Evolutionary conservation across 306 rosid genomes (phyloP), one percentile per base, ranked within the genome.

Genomic region (Glycine tomentella): DNA sequence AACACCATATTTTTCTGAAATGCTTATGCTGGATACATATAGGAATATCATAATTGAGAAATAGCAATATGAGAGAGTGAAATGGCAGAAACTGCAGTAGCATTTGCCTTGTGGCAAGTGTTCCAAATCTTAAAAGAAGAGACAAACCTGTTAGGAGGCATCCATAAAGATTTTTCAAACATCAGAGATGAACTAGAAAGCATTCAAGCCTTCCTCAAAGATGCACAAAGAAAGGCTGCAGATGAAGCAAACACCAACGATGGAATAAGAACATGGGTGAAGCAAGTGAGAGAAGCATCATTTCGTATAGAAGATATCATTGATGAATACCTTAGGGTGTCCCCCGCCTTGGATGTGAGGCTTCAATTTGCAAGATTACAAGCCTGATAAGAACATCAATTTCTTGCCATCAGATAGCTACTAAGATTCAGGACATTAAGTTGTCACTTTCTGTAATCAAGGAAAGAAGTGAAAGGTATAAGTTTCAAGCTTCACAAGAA

Each of bases 61-160:
- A 36, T 36, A 36, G 38, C 38, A 36, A 2, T 2, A 36, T 36
- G 40, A 36, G 9, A 72, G 8, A 52, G 9, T 6, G 46, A 51
- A 69, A 79, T 79, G 83, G 83, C 83, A 57, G 83, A 69, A 79
- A 70, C 63, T 10, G 77, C 63, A 7, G 71, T 79, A 6, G 46
- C 3, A 2, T 79, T 59, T 69, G 63, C 59, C 2, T 15, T 70
- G 12, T 44, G 10, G 36, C 9, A 58, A 69, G 25, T 79, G 15
- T 10, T 45, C 44, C 61, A 69, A 58, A 10, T 79, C 71, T 49
- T 69, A 9, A 9, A n/a, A 8, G 51, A 79, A 9, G 61, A 79
- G 46, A 42, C 14, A 59, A 70, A 7, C 48, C 16, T 70, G 0
- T 7, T 46, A 8, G 31, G 71, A 6, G 77, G 83, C 3, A 58